A percentile compares a stretch with the other conserved stretches of the same genome.
phyloP scores from a whole-genome alignment of 73 alveolate genomes.

The Stentor coeruleus region DNA sequence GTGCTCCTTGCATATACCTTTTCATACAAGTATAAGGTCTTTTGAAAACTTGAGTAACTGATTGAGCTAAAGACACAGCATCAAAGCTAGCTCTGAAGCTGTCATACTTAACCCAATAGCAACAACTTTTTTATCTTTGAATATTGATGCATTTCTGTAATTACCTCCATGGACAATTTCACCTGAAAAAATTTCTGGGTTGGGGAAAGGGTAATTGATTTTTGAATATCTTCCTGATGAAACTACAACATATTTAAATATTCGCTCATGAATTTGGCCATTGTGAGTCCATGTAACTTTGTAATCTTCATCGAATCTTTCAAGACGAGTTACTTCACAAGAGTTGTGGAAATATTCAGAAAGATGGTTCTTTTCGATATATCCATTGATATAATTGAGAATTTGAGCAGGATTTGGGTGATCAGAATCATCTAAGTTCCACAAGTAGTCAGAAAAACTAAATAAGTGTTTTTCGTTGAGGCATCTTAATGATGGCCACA shows the following conservation, averaged over 20 bases:
- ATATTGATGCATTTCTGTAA: background rate
- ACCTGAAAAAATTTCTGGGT: background rate
- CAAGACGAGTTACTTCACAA: background rate
- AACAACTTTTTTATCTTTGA: background rate
- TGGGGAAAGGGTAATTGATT: background rate
- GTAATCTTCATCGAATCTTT: background rate
- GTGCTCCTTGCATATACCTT: background rate
- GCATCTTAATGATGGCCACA: background rate
- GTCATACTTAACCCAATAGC: background rate
- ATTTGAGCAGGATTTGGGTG: conserved; percentile 1
- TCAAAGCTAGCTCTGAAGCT: background rate
- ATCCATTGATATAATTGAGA: background rate
- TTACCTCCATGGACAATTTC: background rate
- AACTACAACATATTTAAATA: background rate
- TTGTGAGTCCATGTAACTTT: background rate
- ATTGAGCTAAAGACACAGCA: background rate
- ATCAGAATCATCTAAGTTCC: background rate
- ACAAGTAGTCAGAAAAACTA: background rate
- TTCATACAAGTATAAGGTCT: too few relatives aligned
- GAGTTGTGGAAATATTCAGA: conserved; percentile 10
- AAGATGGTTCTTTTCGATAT: background rate
- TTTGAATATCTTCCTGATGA: background rate
- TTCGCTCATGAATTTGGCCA: background rate
- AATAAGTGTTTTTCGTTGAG: background rate
- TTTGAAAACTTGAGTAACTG: background rate